Conservation (phyloP, 2,329 filamentous ascomycete genomes). For the Aspergillus sclerotialis region DNA sequence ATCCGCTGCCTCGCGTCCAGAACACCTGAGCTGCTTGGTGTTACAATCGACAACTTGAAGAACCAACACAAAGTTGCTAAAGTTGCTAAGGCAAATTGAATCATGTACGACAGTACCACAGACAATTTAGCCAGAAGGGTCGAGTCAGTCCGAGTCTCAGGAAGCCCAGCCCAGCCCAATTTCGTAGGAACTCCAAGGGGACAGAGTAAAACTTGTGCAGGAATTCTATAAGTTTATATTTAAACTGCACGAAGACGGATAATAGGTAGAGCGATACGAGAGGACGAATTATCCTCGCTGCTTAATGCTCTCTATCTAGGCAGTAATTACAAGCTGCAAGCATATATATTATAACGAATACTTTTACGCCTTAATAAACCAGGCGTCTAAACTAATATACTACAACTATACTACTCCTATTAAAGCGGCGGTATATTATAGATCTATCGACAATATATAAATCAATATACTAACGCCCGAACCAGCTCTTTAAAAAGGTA, state of each 20-base stretch:
- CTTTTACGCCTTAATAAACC: constrained; percentile 16
- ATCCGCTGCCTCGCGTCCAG: too few relatives aligned
- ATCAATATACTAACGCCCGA: not conserved
- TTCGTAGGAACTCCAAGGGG: constrained; percentile 1
- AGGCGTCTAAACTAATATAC: constrained; percentile 18
- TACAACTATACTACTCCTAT: constrained; percentile 9
- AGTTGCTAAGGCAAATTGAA: too few relatives aligned
- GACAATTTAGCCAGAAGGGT: not conserved
- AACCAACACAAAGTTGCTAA: too few relatives aligned
- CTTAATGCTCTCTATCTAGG: constrained; percentile 27
- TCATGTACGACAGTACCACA: not conserved
- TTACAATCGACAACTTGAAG: too few relatives aligned
- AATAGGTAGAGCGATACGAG: constrained; percentile 28
- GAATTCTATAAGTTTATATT: constrained; percentile 37
- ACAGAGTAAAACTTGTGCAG: constrained; percentile 14
- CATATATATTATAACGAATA: constrained; percentile 52
- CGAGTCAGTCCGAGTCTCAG: not conserved
- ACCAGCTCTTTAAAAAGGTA: constrained; percentile 1
- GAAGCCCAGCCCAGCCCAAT: not conserved
- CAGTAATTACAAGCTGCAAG: constrained; percentile 45
- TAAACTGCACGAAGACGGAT: constrained; percentile 21
- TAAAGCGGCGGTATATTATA: constrained; percentile 7
- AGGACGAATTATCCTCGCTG: constrained; percentile 40
- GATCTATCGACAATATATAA: constrained; percentile 5
- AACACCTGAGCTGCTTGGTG: too few relatives aligned